Evolutionary conservation across 345 rosid genomes (phyloP), one percentile per base, ranked within the genome.

Genomic region (Litchi chinensis): DNA sequence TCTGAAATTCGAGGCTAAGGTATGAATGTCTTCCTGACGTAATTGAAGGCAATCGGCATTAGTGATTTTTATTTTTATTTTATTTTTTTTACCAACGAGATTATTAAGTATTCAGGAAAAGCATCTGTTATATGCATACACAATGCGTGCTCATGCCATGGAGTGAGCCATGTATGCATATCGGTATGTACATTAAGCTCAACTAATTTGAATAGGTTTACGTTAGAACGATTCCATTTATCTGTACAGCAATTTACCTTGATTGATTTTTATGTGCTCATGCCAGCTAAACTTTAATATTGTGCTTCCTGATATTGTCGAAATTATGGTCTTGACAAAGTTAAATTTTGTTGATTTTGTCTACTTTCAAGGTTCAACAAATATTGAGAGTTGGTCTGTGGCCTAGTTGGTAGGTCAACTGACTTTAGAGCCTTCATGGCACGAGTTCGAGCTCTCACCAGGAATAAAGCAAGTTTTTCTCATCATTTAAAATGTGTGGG

Each of bases 1-100:
- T 18, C 83, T 5, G 81, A 76, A 82, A 88, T 68, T 77, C 85
- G 76, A 89, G 63, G 54, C 63, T 67, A 56, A 82, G 86, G 84
- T 80, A 78, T 67, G 80, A 40, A n/a, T 15, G 1, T 56, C 62
- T 82, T 71, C 70, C 16, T 57, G 2, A 22, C 68, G 52, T 62
- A 2, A 37, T 73, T 8, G 43, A 65, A 22, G 26, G 37, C 54
- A 24, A 67, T 44, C 43, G 13, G 39, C 28, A 73, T 68, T 52
- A 16, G 59, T n/a, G 6, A 54, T 54, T 4, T 44, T 24, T 57
- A 60, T 8, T 64, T 65, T 24, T 37, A 63, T 52, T 63, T 70
- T 26, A 0, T 26, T 26, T 26, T 26, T 32, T 79, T 66, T 28
- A 32, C 26, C 21, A 39, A 64, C 71, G 5, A 18, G 54, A 60